Percentiles rank a stretch among this genome's conserved stretches.
These are phyloP conservation scores for Pseudonectria buxi DNA, from an alignment of 2,329 filamentous ascomycete species.

Conservation along the genomic window DNA sequence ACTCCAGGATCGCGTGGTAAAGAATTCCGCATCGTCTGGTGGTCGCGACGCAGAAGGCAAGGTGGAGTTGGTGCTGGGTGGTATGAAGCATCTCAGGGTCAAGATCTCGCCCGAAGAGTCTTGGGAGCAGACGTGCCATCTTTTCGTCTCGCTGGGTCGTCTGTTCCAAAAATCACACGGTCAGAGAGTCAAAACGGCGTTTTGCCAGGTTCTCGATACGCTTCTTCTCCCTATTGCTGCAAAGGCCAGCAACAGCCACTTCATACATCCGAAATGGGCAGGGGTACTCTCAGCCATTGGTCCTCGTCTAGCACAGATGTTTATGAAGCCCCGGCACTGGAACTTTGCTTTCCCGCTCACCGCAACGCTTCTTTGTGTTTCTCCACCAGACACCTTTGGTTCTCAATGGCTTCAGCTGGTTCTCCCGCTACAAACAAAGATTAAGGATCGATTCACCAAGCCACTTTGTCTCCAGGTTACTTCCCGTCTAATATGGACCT, in stretches of 20 bases:
- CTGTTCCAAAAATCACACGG: slow-evolving; percentile 83
- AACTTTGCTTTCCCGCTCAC: slow-evolving; percentile 79
- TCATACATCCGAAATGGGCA: slow-evolving; percentile 78
- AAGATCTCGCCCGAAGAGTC: slow-evolving; percentile 64
- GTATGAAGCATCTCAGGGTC: slow-evolving; percentile 84
- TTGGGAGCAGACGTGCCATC: slow-evolving; percentile 85
- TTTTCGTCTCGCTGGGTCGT: slow-evolving; percentile 72
- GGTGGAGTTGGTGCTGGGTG: slow-evolving; percentile 79
- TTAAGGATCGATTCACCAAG: slow-evolving; percentile 76
- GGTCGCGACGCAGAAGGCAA: slow-evolving; percentile 69
- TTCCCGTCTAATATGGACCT: slow-evolving; percentile 88
- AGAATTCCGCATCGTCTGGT: slow-evolving; percentile 50
- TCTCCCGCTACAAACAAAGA: slow-evolving; percentile 66
- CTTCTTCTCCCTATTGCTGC: slow-evolving; percentile 82
- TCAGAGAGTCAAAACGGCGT: slow-evolving; percentile 84
- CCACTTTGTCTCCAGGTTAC: slow-evolving; percentile 81
- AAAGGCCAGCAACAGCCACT: slow-evolving; percentile 65
- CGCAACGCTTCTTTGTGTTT: slow-evolving; percentile 80
- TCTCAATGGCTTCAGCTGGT: slow-evolving; percentile 82
- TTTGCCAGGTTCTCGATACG: slow-evolving; percentile 85
- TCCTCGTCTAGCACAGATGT: slow-evolving; percentile 73
- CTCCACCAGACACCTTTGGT: slow-evolving; percentile 74
- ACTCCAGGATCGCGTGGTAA: slow-evolving; percentile 67
- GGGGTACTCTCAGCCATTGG: slow-evolving; percentile 75
- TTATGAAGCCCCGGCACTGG: slow-evolving; percentile 92